Evolutionary conservation across 257 asterid species (phyloP).

Genomic region (Haberlea rhodopensis): DNA sequence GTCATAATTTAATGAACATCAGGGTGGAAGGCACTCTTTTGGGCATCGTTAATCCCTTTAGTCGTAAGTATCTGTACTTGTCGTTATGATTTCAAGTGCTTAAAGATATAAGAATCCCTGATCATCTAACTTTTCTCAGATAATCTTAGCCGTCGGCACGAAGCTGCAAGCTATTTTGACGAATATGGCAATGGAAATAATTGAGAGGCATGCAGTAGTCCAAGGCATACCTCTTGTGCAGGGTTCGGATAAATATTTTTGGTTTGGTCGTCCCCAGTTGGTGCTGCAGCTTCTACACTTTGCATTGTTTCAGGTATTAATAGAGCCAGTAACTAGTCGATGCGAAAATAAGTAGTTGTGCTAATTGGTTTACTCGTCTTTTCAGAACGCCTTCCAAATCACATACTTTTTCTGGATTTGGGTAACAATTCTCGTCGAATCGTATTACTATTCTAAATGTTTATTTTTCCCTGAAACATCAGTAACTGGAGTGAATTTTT

Average conservation of each 20-base stretch:
- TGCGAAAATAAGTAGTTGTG: not conserved
- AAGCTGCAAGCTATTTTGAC: slow-evolving; percentile 82
- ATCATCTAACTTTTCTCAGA: slow-evolving; percentile 37
- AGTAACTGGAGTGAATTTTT: slow-evolving; percentile 7
- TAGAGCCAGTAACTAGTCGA: not conserved
- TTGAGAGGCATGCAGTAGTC: slow-evolving; percentile 81
- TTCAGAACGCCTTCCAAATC: slow-evolving; percentile 90
- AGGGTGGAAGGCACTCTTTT: slow-evolving; percentile 88
- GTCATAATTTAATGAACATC: slow-evolving; percentile 6
- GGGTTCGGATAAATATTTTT: slow-evolving; percentile 74
- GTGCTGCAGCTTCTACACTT: slow-evolving; percentile 82
- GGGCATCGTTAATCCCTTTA: slow-evolving; percentile 87
- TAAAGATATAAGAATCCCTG: slow-evolving; percentile 14
- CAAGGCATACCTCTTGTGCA: slow-evolving; percentile 95
- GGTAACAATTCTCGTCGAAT: slow-evolving; percentile 46
- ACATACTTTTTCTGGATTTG: slow-evolving; percentile 87
- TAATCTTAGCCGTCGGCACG: slow-evolving; percentile 84
- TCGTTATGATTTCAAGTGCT: slow-evolving; percentile 1
- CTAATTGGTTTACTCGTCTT: slow-evolving; percentile 24
- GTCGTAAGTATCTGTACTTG: slow-evolving; percentile 53
- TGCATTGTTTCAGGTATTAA: slow-evolving; percentile 81
- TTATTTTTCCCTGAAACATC: not conserved
- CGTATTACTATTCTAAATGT: not conserved
- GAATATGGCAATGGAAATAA: slow-evolving; percentile 77
- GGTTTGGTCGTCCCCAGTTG: slow-evolving; percentile 75